Conservation (phyloP, 2,329 filamentous ascomycete species). For the Aspergillus proliferans region DNA sequence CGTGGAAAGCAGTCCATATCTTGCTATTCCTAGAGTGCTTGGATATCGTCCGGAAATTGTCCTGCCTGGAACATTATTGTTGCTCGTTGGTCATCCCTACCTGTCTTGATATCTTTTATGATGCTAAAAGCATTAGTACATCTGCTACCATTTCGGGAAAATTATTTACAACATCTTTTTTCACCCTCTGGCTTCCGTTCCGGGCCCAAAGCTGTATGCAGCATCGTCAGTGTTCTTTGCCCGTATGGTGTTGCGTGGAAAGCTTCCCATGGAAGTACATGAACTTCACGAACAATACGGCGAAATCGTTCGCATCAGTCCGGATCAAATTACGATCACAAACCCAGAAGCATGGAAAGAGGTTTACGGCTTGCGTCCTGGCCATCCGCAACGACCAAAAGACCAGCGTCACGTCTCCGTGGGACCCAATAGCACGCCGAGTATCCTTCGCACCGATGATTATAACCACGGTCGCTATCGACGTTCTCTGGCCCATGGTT, state of each 20-base stretch:
- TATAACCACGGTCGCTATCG: conserved; percentile 14
- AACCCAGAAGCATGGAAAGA: conserved; percentile 27
- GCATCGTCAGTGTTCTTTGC: conserved; percentile 4
- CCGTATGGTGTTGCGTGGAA: conserved; percentile 3
- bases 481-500: conserved; percentile 13
- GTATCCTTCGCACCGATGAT: conserved; percentile 8
- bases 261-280: conserved; percentile 3
- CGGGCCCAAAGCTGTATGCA: conserved; percentile 9
- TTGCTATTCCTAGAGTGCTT: not conserved
- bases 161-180: conserved; percentile 11
- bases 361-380: conserved; percentile 16
- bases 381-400: not conserved
- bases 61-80: not conserved
- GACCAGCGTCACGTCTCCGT: conserved; percentile 11
- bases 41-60: not conserved
- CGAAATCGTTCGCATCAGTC: conserved; percentile 26
- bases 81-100: not conserved
- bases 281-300: conserved; percentile 24
- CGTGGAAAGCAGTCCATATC: too few species aligned
- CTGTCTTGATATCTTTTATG: too few species aligned
- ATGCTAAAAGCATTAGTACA: not conserved
- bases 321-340: conserved; percentile 30
- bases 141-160: not conserved
- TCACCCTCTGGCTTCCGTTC: conserved; percentile 13
- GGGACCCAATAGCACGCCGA: not conserved